Percentiles rank a stretch among this genome's conserved stretches.
Evolutionary conservation across 140 eudicot genomes (phyloP).

Genomic region (Cichorium intybus): DNA sequence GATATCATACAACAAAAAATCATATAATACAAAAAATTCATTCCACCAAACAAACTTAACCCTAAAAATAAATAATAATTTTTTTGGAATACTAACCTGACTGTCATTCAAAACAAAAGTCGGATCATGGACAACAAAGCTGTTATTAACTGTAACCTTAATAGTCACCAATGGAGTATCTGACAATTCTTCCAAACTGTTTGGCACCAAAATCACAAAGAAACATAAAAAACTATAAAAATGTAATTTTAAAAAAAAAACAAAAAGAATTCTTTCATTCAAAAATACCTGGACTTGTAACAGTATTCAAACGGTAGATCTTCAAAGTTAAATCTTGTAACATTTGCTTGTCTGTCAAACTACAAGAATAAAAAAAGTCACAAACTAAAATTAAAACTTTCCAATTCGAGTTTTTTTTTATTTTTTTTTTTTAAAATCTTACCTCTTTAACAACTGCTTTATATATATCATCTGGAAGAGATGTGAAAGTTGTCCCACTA

Average conservation of each 20-base stretch:
- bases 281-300: conserved; percentile 75
- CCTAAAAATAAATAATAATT: not conserved
- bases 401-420: not conserved
- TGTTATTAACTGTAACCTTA: conserved; percentile 53
- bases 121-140: conserved; percentile 72
- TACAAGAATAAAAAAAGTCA: conserved; percentile 13
- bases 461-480: conserved; percentile 56
- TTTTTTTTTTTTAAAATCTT: conserved; percentile 13
- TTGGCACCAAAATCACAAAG: conserved; percentile 5
- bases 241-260: not conserved
- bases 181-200: conserved; percentile 49
- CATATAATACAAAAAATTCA: not conserved
- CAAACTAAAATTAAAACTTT: conserved; percentile 13
- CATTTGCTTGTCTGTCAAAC: conserved; percentile 76
- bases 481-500: conserved; percentile 88
- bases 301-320: conserved; percentile 75
- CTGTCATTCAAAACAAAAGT: conserved; percentile 45
- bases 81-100: conserved; percentile 51
- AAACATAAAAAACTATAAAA: not conserved
- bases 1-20: no score
- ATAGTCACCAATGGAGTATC: conserved; percentile 63
- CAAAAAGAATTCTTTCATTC: not conserved
- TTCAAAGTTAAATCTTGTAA: conserved; percentile 47
- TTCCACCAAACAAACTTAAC: no score
- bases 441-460: conserved; percentile 70